Base-by-base conservation (phyloP, 2,329 filamentous ascomycete species). In the Escovopsis sp. region DNA sequence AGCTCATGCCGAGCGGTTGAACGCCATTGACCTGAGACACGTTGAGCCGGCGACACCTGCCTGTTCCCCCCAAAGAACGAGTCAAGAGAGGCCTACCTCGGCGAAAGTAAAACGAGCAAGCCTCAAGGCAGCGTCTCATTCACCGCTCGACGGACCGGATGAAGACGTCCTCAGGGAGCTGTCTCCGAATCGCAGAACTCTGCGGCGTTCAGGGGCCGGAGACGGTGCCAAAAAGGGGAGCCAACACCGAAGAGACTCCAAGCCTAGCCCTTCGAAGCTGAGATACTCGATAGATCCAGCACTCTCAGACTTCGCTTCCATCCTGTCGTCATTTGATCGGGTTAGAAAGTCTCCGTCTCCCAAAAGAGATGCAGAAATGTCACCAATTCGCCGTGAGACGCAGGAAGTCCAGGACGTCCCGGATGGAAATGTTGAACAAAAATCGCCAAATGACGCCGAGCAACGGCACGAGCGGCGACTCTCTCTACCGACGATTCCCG, bases 311-410 rank as follows among this genome's bases (percentile, higher is more conserved):
- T 44, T 49, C 35, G 46, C 48, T n/a, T 49, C 51, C 15, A 32
- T 50, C 8, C 42, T 51, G n/a, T 45, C 47, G 9, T 49, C 47
- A 2, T 47, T 53, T 31, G 47, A 54, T 17, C 45, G 40, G 3
- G 39, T 51, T n/a, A 43, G 45, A 23, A 48, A 41, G 9, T 42
- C 47, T 1, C 41, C 47, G 11, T 43, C 45, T 31, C 39, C 41
- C 8, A 46, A 46, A 30, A 40, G 36, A 5, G 33, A 35, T 4
- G 11, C 3, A n/a, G 35, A 38, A 4, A 17, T 27, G 10, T 33
- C 23, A 21, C 35, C 27, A 1, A 14, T 26, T 3, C 21, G 23
- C 13, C 19, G 27, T 15, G 32, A 16, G 4, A 13, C 5, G 5
- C 33, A 27, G 19, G 27, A 35, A 3, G 11, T 16, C 5, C 34